Evolutionary conservation across 2,329 filamentous ascomycete genomes (phyloP).

Genomic region (Trichoderma lentiforme): DNA sequence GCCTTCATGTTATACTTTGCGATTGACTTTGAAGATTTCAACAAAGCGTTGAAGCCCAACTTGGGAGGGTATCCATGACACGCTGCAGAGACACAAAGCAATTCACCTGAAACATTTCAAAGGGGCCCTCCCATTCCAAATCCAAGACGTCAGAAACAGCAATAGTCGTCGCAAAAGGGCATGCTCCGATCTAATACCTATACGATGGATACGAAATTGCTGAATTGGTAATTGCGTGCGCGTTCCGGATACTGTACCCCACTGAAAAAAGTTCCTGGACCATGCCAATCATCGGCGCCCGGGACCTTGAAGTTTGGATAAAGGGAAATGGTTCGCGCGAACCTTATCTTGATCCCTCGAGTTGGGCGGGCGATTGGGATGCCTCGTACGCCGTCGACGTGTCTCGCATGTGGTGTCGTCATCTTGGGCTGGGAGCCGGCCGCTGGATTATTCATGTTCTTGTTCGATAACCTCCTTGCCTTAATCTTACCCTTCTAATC

Average conservation of each 20-base stretch:
- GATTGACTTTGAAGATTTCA: not conserved
- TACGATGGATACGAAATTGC: not conserved
- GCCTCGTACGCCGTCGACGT: constrained; percentile 2
- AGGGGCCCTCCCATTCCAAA: not conserved
- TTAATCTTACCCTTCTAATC: not conserved
- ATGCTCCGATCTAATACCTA: not conserved
- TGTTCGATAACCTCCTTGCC: not conserved
- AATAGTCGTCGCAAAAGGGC: not conserved
- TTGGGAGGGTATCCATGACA: not conserved
- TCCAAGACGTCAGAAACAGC: not conserved
- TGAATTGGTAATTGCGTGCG: not conserved
- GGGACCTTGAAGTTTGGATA: not conserved
- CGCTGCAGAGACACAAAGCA: not conserved
- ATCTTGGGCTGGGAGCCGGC: not conserved
- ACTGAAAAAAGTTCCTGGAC: constrained; percentile 2
- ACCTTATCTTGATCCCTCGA: not conserved
- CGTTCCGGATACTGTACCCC: constrained; percentile 16
- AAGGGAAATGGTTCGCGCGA: not conserved
- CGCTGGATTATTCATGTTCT: not conserved
- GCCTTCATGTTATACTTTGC: not conserved
- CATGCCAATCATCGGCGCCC: not conserved
- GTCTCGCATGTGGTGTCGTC: constrained; percentile 7
- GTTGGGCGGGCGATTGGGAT: not conserved
- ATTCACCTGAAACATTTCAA: not conserved
- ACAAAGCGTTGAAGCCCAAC: not conserved